Evolutionary conservation across 169 alveolate species (phyloP).

Genomic region (Plasmodium inui): DNA sequence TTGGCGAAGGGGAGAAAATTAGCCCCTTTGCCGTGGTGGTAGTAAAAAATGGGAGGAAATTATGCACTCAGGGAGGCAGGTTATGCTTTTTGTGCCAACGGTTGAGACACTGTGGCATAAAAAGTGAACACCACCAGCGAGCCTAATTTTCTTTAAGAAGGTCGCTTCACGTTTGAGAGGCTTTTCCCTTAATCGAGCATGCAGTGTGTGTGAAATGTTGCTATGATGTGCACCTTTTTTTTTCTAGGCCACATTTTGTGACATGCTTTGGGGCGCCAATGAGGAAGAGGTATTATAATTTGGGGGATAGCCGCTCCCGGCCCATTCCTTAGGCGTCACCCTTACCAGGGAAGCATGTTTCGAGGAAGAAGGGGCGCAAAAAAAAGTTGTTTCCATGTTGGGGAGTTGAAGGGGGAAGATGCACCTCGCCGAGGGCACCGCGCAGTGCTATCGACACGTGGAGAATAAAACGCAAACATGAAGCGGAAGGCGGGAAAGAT

Average conservation of each 20-base stretch:
- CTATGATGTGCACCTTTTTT: background rate
- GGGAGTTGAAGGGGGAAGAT: background rate
- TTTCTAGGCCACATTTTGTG: background rate
- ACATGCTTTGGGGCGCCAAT: background rate
- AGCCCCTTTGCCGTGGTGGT: background rate
- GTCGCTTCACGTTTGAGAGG: background rate
- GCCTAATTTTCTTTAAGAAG: background rate
- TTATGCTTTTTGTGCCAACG: background rate
- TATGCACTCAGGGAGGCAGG: background rate
- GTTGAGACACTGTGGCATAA: background rate
- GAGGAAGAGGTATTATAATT: background rate
- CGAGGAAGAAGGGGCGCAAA: background rate
- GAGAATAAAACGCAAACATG: background rate
- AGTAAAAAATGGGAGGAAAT: background rate
- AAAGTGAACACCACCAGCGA: background rate
- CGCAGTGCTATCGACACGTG: background rate
- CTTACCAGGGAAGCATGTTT: background rate
- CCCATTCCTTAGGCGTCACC: background rate
- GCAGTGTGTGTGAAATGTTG: background rate
- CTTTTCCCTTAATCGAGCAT: background rate
- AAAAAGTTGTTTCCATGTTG: background rate
- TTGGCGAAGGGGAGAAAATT: background rate
- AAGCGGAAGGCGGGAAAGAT: background rate
- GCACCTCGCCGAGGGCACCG: background rate
- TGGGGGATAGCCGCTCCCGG: background rate